Evolutionary conservation across 768 basidiomycete genomes (phyloP).

Genomic region (Tulasnella sp.): DNA sequence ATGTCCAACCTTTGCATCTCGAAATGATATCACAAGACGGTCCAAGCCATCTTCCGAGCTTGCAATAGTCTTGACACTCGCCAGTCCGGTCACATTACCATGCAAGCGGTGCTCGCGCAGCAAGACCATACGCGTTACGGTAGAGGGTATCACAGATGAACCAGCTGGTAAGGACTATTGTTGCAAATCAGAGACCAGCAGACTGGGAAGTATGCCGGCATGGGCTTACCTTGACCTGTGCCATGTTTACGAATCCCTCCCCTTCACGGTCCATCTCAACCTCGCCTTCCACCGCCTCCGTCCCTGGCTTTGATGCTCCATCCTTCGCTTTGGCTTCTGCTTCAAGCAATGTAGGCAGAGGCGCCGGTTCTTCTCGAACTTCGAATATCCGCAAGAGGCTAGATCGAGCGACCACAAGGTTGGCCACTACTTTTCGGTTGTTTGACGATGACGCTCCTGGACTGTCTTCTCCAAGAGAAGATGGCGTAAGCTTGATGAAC

Average conservation of each 20-base stretch:
- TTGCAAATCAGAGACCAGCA: background rate
- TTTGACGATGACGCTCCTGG: slow-evolving; percentile 50
- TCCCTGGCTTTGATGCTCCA: slow-evolving; percentile 57
- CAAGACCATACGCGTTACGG: slow-evolving; percentile 71
- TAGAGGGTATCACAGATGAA: slow-evolving; percentile 45
- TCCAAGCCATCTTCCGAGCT: slow-evolving; percentile 81
- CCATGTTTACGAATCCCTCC: slow-evolving; percentile 80
- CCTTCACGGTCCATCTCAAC: slow-evolving; percentile 77
- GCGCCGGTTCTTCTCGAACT: slow-evolving; percentile 70
- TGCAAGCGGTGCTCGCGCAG: slow-evolving; percentile 81
- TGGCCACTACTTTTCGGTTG: slow-evolving; percentile 58
- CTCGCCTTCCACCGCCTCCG: slow-evolving; percentile 77
- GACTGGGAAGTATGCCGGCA: slow-evolving; percentile 36
- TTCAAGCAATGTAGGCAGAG: slow-evolving; percentile 56
- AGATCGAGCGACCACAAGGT: slow-evolving; percentile 86
- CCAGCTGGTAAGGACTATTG: slow-evolving; percentile 1
- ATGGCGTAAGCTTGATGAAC: slow-evolving; percentile 70
- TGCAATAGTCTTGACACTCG: slow-evolving; percentile 74
- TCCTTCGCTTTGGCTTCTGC: slow-evolving; percentile 55
- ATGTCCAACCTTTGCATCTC: slow-evolving; percentile 82
- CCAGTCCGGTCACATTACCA: slow-evolving; percentile 85
- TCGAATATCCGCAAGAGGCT: slow-evolving; percentile 86
- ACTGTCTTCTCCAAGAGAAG: slow-evolving; percentile 46
- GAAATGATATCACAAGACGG: slow-evolving; percentile 88
- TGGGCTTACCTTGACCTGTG: slow-evolving; percentile 70